These are phyloP conservation scores for Aureobasidium sp. DNA, from an alignment of 2,329 filamentous ascomycete species.

Conservation along the genomic window DNA sequence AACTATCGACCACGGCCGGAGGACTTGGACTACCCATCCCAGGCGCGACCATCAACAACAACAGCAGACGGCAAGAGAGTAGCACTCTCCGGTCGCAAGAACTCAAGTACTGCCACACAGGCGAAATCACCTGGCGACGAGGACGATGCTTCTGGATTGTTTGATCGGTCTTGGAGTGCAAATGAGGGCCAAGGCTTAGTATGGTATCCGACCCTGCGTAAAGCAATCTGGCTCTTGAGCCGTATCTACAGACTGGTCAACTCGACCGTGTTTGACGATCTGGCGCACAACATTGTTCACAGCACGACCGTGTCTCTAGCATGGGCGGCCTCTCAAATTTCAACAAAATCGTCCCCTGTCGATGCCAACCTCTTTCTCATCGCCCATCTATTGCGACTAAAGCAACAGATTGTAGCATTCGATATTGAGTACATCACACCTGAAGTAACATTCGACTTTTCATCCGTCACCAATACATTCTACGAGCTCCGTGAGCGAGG, in stretches of 20 bases:
- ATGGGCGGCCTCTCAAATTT: conserved; percentile 60
- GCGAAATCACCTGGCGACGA: conserved; percentile 49
- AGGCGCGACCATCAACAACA: conserved; percentile 18
- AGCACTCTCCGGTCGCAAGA: conserved; percentile 48
- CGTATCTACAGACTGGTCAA: conserved; percentile 65
- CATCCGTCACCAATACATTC: conserved; percentile 58
- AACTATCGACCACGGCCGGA: conserved; percentile 57
- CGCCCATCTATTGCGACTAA: conserved; percentile 87
- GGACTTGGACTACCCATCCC: conserved; percentile 57
- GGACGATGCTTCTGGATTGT: conserved; percentile 38
- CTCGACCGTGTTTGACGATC: conserved; percentile 62
- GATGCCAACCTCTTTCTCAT: conserved; percentile 90
- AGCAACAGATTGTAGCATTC: conserved; percentile 91
- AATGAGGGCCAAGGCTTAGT: conserved; percentile 40
- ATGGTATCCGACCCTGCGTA: conserved; percentile 61
- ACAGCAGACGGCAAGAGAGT: conserved; percentile 29
- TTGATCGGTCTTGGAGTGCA: conserved; percentile 42
- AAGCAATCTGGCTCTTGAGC: conserved; percentile 62
- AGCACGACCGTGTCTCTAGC: conserved; percentile 81
- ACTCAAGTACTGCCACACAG: conserved; percentile 32
- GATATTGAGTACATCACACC: conserved; percentile 75
- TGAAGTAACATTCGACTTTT: conserved; percentile 60
- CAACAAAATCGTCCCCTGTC: conserved; percentile 54
- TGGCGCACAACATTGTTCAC: conserved; percentile 76
- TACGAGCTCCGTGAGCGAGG: conserved; percentile 60